phyloP scores from a whole-genome alignment of 352 stramenopile genomes.

The Phytopythium delawarense region DNA sequence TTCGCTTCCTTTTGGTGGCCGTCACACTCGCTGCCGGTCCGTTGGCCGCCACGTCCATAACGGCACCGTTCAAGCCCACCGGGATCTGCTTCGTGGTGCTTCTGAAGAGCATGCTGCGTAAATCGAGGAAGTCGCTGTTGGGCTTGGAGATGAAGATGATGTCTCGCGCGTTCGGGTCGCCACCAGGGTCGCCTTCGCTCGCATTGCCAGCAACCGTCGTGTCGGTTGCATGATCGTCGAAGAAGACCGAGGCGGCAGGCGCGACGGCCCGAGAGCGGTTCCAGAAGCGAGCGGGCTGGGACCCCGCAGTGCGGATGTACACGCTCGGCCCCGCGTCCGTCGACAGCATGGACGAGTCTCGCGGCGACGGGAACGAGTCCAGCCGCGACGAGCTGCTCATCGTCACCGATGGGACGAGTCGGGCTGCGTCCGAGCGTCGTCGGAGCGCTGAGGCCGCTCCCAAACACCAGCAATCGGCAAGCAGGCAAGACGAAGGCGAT shows the following conservation, averaged over 20 bases:
- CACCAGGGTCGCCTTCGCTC: neutral
- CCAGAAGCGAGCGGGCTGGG: constrained; percentile 1
- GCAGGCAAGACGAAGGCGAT: neutral
- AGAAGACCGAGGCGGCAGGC: neutral
- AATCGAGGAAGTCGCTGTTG: constrained; percentile 3
- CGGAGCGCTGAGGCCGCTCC: too few relatives aligned
- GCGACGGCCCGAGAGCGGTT: constrained; percentile 4
- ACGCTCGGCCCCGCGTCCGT: neutral
- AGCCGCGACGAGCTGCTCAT: constrained; percentile 6
- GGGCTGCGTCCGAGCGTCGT: neutral
- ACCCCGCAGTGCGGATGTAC: neutral
- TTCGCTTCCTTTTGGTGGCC: neutral
- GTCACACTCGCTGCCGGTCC: neutral
- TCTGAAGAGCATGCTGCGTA: constrained; percentile 5
- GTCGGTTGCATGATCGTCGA: constrained; percentile 4
- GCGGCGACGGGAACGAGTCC: constrained; percentile 4
- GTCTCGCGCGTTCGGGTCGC: constrained; percentile 2
- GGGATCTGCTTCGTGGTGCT: neutral
- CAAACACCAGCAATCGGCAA: neutral
- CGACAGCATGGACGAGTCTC: neutral
- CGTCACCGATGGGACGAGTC: neutral
- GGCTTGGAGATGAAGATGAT: constrained; percentile 8
- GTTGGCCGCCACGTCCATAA: neutral
- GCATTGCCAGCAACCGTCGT: neutral
- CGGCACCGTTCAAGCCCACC: neutral